Evolutionary conservation across 768 basidiomycete genomes (phyloP).

Genomic region (Lactarius tabidus): DNA sequence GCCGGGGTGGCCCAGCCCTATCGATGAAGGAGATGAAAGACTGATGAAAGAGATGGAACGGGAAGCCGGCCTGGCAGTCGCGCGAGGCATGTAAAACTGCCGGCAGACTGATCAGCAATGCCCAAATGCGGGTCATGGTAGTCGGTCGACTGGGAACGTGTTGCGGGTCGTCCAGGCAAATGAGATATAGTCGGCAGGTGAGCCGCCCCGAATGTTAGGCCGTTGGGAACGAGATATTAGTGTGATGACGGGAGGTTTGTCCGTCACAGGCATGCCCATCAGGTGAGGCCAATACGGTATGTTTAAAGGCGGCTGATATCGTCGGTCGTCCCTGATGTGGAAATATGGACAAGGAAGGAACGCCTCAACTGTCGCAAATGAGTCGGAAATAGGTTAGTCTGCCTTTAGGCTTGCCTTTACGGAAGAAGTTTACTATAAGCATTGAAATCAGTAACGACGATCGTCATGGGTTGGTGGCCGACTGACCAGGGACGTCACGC

Average conservation of each 20-base stretch:
- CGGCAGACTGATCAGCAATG: conserved; percentile 6
- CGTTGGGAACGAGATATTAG: neutral
- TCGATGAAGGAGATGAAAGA: conserved; percentile 7
- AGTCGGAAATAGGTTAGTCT: conserved; percentile 16
- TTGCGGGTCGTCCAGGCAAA: conserved; percentile 1
- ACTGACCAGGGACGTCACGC: neutral
- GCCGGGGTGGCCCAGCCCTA: conserved; percentile 9
- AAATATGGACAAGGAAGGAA: conserved; percentile 1
- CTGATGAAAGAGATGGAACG: conserved; percentile 11
- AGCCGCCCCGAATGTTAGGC: conserved; percentile 2
- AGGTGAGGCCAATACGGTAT: conserved; percentile 16
- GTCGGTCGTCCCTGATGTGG: conserved; percentile 1
- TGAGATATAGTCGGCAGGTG: conserved; percentile 13
- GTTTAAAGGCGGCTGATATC: conserved; percentile 4
- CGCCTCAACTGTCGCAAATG: neutral
- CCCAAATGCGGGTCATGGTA: conserved; percentile 6
- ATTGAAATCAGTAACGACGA: neutral
- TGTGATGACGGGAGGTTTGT: conserved; percentile 11
- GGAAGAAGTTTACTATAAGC: neutral
- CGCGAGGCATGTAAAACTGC: neutral
- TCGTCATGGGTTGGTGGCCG: neutral
- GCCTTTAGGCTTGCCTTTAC: neutral
- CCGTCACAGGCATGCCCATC: conserved; percentile 18
- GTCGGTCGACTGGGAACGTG: conserved; percentile 1
- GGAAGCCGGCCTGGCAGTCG: conserved; percentile 7